These are phyloP conservation scores for Funneliformis caledonium DNA, from an alignment of 371 early-diverging fungal genomes.

Conservation along the genomic window DNA sequence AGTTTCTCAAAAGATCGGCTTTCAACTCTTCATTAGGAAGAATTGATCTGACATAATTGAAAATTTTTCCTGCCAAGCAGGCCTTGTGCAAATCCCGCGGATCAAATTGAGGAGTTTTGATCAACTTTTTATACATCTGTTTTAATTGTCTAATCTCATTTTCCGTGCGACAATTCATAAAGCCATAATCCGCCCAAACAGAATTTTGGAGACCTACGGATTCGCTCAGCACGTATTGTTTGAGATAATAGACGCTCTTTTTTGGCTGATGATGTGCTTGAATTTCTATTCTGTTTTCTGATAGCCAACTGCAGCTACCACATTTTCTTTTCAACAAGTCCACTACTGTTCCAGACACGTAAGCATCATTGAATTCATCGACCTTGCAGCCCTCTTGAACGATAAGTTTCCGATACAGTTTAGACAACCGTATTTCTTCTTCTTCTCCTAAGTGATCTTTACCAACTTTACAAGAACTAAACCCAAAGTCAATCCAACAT, in stretches of 20 bases:
- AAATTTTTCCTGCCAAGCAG: constrained; percentile 3
- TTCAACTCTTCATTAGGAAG: constrained; percentile 11
- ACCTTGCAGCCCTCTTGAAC: neutral
- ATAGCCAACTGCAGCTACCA: neutral
- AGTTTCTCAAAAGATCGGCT: constrained; percentile 15
- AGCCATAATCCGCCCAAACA: neutral
- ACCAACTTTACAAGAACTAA: neutral
- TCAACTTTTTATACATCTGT: constrained; percentile 7
- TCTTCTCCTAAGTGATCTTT: neutral
- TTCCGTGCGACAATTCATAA: constrained; percentile 6
- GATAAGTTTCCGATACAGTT: neutral
- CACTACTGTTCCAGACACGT: neutral
- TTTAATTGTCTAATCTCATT: neutral
- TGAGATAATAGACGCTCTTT: constrained; percentile 1
- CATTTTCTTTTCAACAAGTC: constrained; percentile 8
- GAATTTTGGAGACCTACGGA: neutral
- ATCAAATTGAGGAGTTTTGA: neutral
- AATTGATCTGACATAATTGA: constrained; percentile 1
- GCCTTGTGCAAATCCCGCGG: neutral
- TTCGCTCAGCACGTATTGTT: neutral
- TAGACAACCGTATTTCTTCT: neutral
- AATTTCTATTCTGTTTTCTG: neutral
- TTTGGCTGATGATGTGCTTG: neutral
- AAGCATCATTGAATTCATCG: constrained; percentile 6
- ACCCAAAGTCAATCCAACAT: constrained; percentile 1